These are phyloP conservation scores for Cryphonectria nitschkei DNA, from an alignment of 2,329 filamentous ascomycete genomes.

Conservation along the genomic window DNA sequence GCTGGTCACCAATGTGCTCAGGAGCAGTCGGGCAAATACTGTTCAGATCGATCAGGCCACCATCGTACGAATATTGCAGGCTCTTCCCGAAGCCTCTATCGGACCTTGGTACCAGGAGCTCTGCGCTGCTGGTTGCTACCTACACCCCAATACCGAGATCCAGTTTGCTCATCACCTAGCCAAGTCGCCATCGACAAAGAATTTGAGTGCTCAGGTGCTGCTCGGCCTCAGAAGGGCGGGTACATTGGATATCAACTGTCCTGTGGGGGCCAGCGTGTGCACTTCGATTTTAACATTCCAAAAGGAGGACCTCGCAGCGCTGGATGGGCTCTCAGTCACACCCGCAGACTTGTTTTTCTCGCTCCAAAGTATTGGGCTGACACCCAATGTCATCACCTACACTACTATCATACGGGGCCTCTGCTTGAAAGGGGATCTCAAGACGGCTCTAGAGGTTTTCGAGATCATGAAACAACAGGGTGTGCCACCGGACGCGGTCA, in stretches of 20 bases:
- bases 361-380: constrained; percentile 63
- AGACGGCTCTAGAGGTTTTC: constrained; percentile 68
- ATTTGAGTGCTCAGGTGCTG: constrained; percentile 49
- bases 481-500: constrained; percentile 65
- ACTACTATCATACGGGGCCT: constrained; percentile 74
- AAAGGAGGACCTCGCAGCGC: constrained; percentile 35
- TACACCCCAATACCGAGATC: constrained; percentile 50
- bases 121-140: constrained; percentile 32
- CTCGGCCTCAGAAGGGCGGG: constrained; percentile 39
- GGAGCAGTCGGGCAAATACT: constrained; percentile 21
- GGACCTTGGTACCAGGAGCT: constrained; percentile 44
- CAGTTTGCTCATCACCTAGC: constrained; percentile 54
- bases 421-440: constrained; percentile 63
- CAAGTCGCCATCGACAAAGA: constrained; percentile 42
- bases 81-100: constrained; percentile 31
- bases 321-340: constrained; percentile 43
- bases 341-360: constrained; percentile 57
- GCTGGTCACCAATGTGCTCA: constrained; percentile 29
- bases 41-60: constrained; percentile 44
- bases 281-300: constrained; percentile 58
- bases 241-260: constrained; percentile 50
- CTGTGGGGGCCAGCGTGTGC: constrained; percentile 56
- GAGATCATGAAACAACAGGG: constrained; percentile 63
- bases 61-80: constrained; percentile 33
- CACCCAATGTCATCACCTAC: constrained; percentile 65